These are phyloP conservation scores for Penicillium bovifimosum DNA, from an alignment of 495 filamentous ascomycete species.

Conservation along the genomic window DNA sequence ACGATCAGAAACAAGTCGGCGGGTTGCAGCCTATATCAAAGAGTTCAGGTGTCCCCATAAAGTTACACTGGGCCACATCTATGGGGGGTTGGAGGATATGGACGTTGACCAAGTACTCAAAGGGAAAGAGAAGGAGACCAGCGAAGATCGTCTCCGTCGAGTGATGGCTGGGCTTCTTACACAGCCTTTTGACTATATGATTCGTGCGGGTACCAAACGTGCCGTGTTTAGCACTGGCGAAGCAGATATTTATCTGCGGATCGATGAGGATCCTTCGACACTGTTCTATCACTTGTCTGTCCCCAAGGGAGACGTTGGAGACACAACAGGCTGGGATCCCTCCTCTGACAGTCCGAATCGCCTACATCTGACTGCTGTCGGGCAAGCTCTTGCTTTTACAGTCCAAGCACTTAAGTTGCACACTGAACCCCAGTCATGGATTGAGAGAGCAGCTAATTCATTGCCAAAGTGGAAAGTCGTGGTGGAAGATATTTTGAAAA, in stretches of 20 bases:
- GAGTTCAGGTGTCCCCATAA: conserved; percentile 43
- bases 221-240: conserved; percentile 38
- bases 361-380: conserved; percentile 14
- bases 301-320: conserved; percentile 33
- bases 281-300: conserved; percentile 17
- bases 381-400: conserved; percentile 14
- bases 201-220: conserved; percentile 29
- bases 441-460: conserved; percentile 10
- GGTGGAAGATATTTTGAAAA: conserved; percentile 25
- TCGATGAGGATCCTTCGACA: conserved; percentile 20
- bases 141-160: conserved; percentile 7
- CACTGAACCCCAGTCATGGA: conserved; percentile 5
- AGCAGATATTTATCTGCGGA: conserved; percentile 9
- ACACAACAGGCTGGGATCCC: conserved; percentile 4
- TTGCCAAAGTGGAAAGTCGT: conserved; percentile 28
- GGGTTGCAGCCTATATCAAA: conserved; percentile 26
- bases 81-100: conserved; percentile 3
- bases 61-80: conserved; percentile 23
- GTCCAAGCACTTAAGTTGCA: conserved; percentile 8
- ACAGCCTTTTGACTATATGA: conserved; percentile 40
- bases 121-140: conserved; percentile 9
- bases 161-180: conserved; percentile 25
- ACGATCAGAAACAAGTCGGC: neutral
- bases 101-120: conserved; percentile 19
- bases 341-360: conserved; percentile 8